A percentile compares a stretch with the other conserved stretches of the same genome.
Evolutionary conservation across 768 basidiomycete species (phyloP).

Genomic region (Calocybe gangraenosa): DNA sequence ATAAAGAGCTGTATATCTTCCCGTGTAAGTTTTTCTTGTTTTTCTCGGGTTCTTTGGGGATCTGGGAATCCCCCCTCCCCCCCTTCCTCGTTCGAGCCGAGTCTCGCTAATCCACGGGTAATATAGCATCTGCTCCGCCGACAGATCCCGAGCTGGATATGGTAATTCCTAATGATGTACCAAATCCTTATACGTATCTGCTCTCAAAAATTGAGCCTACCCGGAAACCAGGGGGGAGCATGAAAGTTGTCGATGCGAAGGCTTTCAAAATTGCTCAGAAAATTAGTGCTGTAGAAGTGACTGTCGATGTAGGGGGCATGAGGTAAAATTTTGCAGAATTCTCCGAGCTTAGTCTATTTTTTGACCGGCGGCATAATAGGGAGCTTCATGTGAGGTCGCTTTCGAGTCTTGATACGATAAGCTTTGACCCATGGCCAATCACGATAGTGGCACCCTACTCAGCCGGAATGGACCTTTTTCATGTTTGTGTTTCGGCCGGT

Average conservation of each 20-base stretch:
- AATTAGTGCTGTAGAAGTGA: conserved; percentile 54
- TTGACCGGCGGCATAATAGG: conserved; percentile 20
- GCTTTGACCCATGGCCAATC: too few relatives aligned
- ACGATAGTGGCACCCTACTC: conserved; percentile 72
- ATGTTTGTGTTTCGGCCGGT: conserved; percentile 35
- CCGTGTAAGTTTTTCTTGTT: conserved; percentile 21
- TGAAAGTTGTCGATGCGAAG: conserved; percentile 56
- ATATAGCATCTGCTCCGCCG: conserved; percentile 36
- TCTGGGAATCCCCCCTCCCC: too few relatives aligned
- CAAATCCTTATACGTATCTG: conserved; percentile 50
- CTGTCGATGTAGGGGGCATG: conserved; percentile 57
- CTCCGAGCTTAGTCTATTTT: conserved; percentile 19
- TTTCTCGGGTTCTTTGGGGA: background rate
- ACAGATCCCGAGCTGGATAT: conserved; percentile 36
- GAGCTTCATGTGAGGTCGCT: conserved; percentile 48
- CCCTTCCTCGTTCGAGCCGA: background rate
- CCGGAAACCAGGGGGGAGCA: conserved; percentile 47
- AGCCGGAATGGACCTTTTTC: conserved; percentile 64
- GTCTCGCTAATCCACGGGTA: too few relatives aligned
- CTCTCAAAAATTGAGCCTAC: conserved; percentile 43
- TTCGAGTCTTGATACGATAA: background rate
- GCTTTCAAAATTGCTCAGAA: conserved; percentile 51
- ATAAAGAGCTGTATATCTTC: conserved; percentile 51
- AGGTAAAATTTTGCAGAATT: conserved; percentile 35
- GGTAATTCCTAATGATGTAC: conserved; percentile 45